Evolutionary conservation across 73 alveolate species (phyloP).

Genomic region (Paramecium sonneborni): DNA sequence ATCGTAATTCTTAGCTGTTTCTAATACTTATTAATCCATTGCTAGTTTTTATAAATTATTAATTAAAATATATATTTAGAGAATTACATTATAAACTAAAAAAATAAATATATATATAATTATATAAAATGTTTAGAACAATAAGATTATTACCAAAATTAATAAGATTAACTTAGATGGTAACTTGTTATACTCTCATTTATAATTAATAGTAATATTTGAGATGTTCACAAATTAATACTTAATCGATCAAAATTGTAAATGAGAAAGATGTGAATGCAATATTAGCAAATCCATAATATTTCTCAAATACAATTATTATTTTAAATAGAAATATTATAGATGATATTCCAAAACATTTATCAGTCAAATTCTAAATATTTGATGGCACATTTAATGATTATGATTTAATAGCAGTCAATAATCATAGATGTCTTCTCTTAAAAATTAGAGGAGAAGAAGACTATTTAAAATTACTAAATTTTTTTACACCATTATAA

Average conservation of each 20-base stretch:
- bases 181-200: background rate
- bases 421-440: background rate
- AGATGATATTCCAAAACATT: background rate
- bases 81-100: background rate
- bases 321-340: background rate
- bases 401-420: conserved; percentile 23
- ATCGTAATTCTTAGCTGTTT: background rate
- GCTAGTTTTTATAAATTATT: background rate
- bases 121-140: background rate
- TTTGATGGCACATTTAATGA: background rate
- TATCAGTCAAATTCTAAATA: background rate
- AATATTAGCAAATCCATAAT: background rate
- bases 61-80: background rate
- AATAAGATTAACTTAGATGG: background rate
- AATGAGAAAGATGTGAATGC: conserved; percentile 36
- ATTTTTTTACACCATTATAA: background rate
- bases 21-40: background rate
- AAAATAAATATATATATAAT: background rate
- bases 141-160: background rate
- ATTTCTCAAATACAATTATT: background rate
- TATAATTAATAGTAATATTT: background rate
- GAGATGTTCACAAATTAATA: background rate
- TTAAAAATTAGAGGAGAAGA: conserved; percentile 4
- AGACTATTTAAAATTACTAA: background rate
- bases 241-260: background rate